Evolutionary conservation across 1,284 basidiomycete species (phyloP).

Genomic region (Ganoderma meredithae): DNA sequence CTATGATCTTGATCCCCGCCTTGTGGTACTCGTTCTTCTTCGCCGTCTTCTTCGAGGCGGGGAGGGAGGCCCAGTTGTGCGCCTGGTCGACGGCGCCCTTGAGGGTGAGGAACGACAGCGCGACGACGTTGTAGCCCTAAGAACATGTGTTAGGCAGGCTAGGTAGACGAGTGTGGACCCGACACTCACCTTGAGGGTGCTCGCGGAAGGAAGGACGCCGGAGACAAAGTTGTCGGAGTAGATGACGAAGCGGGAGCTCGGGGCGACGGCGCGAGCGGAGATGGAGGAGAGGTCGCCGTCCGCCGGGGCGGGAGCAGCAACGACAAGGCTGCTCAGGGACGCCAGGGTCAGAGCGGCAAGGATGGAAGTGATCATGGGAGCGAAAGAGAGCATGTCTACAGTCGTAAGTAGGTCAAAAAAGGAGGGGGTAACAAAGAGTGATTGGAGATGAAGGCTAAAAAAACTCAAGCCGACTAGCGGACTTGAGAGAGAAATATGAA

Average conservation of each 20-base stretch:
- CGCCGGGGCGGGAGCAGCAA: constrained; percentile 20
- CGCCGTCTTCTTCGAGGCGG: constrained; percentile 37
- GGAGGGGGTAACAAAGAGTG: constrained; percentile 11
- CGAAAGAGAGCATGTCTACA: constrained; percentile 27
- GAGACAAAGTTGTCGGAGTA: constrained; percentile 27
- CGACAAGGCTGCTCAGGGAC: constrained; percentile 24
- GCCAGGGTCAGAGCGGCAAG: constrained; percentile 28
- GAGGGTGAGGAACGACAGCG: constrained; percentile 27
- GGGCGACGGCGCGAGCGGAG: constrained; percentile 17
- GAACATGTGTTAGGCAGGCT: neutral
- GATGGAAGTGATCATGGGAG: constrained; percentile 29
- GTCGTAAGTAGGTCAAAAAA: constrained; percentile 16
- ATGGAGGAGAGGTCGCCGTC: constrained; percentile 11
- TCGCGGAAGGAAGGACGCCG: constrained; percentile 20
- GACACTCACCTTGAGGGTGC: constrained; percentile 16
- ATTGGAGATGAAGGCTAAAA: neutral
- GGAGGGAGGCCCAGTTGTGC: constrained; percentile 14
- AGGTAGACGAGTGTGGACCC: neutral
- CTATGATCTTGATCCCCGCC: constrained; percentile 55
- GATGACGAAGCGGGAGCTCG: constrained; percentile 28
- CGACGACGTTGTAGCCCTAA: constrained; percentile 29
- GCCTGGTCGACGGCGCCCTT: constrained; percentile 26
- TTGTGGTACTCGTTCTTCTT: constrained; percentile 51
- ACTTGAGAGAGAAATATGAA: constrained; percentile 19
- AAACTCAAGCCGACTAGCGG: constrained; percentile 27